A percentile compares a stretch with the other conserved stretches of the same genome.
Evolutionary conservation across 2,329 filamentous ascomycete species (phyloP).

Genomic region (Xylaria sp.): DNA sequence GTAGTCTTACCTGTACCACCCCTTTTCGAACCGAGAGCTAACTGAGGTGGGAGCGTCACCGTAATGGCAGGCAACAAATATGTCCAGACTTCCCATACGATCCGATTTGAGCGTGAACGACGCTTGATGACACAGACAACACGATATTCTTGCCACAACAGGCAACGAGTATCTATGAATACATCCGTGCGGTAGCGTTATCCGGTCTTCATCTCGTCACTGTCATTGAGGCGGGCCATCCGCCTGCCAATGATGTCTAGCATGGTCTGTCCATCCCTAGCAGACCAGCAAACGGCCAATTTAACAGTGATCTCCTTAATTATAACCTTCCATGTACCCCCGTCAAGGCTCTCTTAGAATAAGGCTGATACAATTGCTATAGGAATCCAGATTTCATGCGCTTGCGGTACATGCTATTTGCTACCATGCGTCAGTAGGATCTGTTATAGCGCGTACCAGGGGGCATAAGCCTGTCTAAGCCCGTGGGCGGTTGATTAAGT

Average conservation of each 20-base stretch:
- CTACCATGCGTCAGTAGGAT: neutral
- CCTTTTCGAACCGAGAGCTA: neutral
- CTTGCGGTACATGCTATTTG: neutral
- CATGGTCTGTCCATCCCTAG: conserved; percentile 9
- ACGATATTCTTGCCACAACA: conserved; percentile 19
- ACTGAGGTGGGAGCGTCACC: neutral
- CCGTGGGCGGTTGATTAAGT: neutral
- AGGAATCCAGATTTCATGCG: neutral
- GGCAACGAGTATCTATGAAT: neutral
- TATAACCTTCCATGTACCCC: neutral
- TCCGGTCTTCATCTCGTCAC: neutral
- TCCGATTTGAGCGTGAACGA: conserved; percentile 20
- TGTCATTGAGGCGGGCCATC: conserved; percentile 26
- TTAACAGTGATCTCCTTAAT: neutral
- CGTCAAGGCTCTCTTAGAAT: neutral
- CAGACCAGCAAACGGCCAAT: conserved; percentile 9
- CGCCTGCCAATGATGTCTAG: conserved; percentile 27
- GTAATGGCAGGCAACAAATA: neutral
- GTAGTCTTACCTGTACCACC: neutral
- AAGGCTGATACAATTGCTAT: conserved; percentile 16
- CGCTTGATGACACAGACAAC: conserved; percentile 5
- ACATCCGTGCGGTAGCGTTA: neutral
- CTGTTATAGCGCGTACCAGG: neutral
- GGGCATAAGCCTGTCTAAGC: neutral
- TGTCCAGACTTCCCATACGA: conserved; percentile 5